Conservation (phyloP, 139 green algal genomes). For the Micractinium conductrix region DNA sequence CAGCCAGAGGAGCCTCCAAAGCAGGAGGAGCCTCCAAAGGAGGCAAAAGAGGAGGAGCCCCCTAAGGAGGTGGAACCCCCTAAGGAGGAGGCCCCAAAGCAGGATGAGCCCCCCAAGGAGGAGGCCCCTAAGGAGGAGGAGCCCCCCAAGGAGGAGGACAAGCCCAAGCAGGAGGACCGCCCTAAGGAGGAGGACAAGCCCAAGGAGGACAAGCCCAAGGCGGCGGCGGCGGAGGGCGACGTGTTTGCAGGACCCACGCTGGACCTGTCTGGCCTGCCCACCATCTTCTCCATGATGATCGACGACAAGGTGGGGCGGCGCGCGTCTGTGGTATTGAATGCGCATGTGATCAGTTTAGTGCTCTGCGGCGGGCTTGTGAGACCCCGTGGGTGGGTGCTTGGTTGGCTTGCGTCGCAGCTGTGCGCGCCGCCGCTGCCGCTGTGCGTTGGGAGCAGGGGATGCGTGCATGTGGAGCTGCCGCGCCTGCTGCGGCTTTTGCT, state of each 20-base stretch:
- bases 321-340: too few relatives aligned
- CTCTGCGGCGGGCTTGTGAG: too few relatives aligned
- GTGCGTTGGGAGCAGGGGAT: too few relatives aligned
- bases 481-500: too few relatives aligned
- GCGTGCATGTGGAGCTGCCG: too few relatives aligned
- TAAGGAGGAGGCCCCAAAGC: neutral
- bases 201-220: neutral
- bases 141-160: neutral
- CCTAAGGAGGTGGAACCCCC: neutral
- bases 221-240: neutral
- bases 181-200: neutral
- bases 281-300: neutral
- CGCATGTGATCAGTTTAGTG: too few relatives aligned
- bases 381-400: too few relatives aligned
- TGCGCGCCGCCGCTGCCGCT: too few relatives aligned
- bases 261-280: slow-evolving; percentile 9
- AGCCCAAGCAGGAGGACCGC: neutral
- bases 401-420: too few relatives aligned
- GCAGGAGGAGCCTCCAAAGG: neutral
- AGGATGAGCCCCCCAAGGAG: neutral
- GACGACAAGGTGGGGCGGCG: too few relatives aligned
- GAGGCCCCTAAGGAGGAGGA: neutral
- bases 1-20: neutral
- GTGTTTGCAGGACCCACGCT: neutral
- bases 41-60: neutral